Evolutionary conservation across 495 filamentous ascomycete genomes (phyloP), one percentile per base, ranked within the genome.

Genomic region (Podospora tetraspora): DNA sequence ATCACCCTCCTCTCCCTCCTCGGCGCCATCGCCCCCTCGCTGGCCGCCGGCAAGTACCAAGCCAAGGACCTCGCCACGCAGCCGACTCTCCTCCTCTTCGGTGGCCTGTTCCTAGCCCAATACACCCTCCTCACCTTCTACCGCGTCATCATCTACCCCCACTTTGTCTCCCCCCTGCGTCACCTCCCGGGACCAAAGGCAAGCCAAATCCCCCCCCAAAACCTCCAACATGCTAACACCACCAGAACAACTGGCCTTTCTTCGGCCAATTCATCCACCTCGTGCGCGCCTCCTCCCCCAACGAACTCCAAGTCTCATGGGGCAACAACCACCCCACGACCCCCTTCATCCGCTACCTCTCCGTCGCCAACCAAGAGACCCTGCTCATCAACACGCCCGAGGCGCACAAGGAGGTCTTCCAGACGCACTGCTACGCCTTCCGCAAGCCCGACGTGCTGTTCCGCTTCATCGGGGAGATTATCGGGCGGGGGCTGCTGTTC

Each of bases 341-440:
- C n/a, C 72, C 72, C 60, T 71, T 77, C 43, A 71, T 77, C 30
- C 70, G 75, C n/a, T 73, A 74, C 65, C 66, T 76, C 4, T 64
- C 64, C 9, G 66, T 76, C 43, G 66, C 56, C 61, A 74, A 77
- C 60, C 62, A 64, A 43, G 75, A 77, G 66, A 61, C 67, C 7
- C 66, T 79, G 16, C 60, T 79, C 0, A 69, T 75, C 12, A 72
- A 69, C 66, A 76, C 67, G 21, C 61, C 72, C 24, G 66, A 73
- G 25, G 76, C 75, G 16, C 69, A 72, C 64, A 70, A 72, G 16
- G 77, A 78, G 64, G 67, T 79, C 5, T 62, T 77, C 3, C 68
- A 70, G 56, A 70, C 68, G 10, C 58, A 78, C 19, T 75, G 72
- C 52, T 78, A 79, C 57, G 64, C 62, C 12, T 76, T 79, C 19